phyloP scores from a whole-genome alignment of 2,329 filamentous ascomycete genomes.

The Claviceps digitariae region DNA sequence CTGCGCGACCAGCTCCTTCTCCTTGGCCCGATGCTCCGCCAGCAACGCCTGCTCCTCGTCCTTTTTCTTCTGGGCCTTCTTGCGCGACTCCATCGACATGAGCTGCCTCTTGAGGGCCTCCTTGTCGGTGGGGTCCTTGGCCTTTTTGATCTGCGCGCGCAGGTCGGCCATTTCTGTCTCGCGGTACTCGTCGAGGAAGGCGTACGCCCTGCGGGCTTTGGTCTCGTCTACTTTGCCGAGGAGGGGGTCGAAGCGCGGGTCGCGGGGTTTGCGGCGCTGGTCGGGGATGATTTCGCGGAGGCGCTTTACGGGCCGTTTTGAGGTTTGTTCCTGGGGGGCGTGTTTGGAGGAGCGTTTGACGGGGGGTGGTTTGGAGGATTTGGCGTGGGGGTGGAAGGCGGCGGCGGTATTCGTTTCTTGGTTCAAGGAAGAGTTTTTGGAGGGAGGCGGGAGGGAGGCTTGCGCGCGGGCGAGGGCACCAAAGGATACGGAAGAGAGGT shows the following conservation, averaged over 20 bases:
- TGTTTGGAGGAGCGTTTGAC: conserved; percentile 57
- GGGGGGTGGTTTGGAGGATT: conserved; percentile 5
- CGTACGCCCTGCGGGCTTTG: conserved; percentile 59
- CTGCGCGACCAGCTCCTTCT: conserved; percentile 73
- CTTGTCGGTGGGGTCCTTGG: conserved; percentile 51
- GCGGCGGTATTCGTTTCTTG: neutral
- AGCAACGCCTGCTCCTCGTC: conserved; percentile 58
- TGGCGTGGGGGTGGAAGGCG: neutral
- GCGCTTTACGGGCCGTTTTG: conserved; percentile 71
- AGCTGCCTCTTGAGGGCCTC: conserved; percentile 61
- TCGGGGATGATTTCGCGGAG: conserved; percentile 56
- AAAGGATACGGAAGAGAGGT: conserved; percentile 59
- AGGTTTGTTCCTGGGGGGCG: conserved; percentile 70
- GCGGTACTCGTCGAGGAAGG: conserved; percentile 78
- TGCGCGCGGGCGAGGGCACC: conserved; percentile 83
- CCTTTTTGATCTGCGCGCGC: conserved; percentile 48
- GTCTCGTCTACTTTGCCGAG: conserved; percentile 38
- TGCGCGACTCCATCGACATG: conserved; percentile 63
- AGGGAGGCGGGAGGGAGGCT: conserved; percentile 40
- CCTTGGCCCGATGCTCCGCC: conserved; percentile 62
- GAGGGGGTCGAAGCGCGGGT: conserved; percentile 73
- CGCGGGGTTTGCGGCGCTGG: conserved; percentile 49
- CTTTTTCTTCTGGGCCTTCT: conserved; percentile 56
- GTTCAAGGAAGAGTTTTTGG: neutral
- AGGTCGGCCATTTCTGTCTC: conserved; percentile 70